Conservation (phyloP, 768 basidiomycete genomes). For the Termitomyces sp. region DNA sequence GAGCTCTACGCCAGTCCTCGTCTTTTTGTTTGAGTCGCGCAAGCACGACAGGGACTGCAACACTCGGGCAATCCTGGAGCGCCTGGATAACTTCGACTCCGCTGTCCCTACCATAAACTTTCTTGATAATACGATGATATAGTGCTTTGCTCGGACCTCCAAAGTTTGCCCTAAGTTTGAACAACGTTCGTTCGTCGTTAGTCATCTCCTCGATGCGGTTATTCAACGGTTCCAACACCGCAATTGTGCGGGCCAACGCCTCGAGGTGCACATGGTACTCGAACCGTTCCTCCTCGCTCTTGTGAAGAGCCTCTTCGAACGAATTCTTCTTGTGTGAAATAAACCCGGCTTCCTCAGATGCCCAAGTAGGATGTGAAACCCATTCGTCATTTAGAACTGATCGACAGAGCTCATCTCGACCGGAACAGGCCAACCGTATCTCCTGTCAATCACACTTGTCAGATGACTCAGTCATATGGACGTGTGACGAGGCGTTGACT, state of each 20-base stretch:
- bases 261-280: conserved; percentile 97
- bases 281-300: conserved; percentile 96
- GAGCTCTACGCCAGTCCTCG: conserved; percentile 93
- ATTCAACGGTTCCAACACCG: conserved; percentile 83
- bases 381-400: conserved; percentile 96
- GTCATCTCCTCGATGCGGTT: conserved; percentile 85
- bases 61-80: conserved; percentile 85
- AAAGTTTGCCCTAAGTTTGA: conserved; percentile 81
- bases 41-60: conserved; percentile 89
- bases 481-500: conserved; percentile 27
- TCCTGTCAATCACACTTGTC: conserved; percentile 50
- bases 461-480: background rate
- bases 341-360: conserved; percentile 93
- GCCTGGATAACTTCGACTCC: conserved; percentile 76
- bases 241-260: conserved; percentile 84
- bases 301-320: conserved; percentile 93
- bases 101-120: conserved; percentile 83
- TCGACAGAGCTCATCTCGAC: conserved; percentile 89
- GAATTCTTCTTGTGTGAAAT: conserved; percentile 94
- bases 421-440: conserved; percentile 85
- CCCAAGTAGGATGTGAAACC: conserved; percentile 99
- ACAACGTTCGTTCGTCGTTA: conserved; percentile 74
- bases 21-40: conserved; percentile 87
- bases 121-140: conserved; percentile 91
- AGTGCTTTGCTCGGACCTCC: conserved; percentile 85